A percentile compares a stretch with the other conserved stretches of the same genome.
Evolutionary conservation across 2,329 filamentous ascomycete species (phyloP).

Genomic region (Pseudogymnoascus sp.): DNA sequence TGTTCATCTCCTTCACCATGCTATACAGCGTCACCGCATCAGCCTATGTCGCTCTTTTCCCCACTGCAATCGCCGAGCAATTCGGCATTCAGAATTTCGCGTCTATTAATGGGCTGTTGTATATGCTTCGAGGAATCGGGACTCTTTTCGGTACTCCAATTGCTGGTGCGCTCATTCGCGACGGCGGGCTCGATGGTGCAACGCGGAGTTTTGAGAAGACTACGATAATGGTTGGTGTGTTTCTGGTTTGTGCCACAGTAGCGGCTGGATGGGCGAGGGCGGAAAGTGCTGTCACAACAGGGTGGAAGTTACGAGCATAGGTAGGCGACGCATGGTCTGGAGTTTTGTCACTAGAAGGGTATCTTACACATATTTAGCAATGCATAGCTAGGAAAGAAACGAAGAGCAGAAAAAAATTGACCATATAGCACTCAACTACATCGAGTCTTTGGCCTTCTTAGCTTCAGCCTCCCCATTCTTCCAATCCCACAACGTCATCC

Average conservation of each 20-base stretch:
- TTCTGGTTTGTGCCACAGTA: slow-evolving; percentile 6
- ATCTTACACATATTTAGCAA: neutral
- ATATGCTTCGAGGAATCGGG: slow-evolving; percentile 21
- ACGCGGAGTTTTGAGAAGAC: slow-evolving; percentile 1
- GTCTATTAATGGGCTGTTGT: slow-evolving; percentile 20
- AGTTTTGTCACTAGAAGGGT: neutral
- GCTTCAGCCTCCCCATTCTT: neutral
- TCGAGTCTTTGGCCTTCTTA: neutral
- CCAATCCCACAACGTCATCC: neutral
- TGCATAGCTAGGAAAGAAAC: neutral
- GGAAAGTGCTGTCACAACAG: slow-evolving; percentile 1
- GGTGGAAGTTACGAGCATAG: slow-evolving; percentile 6
- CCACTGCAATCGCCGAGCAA: slow-evolving; percentile 23
- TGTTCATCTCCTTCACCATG: slow-evolving; percentile 30
- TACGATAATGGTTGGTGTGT: slow-evolving; percentile 8
- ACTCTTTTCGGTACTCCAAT: slow-evolving; percentile 20
- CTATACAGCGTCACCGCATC: slow-evolving; percentile 33
- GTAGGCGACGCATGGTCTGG: neutral
- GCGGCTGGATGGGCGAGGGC: slow-evolving; percentile 8
- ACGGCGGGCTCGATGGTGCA: slow-evolving; percentile 40
- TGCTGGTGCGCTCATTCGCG: slow-evolving; percentile 25
- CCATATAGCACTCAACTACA: neutral
- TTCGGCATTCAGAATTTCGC: slow-evolving; percentile 21
- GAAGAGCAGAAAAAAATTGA: neutral
- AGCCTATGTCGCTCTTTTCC: slow-evolving; percentile 35